Evolutionary conservation across 2,329 filamentous ascomycete genomes (phyloP), one percentile per base, ranked within the genome.

Genomic region (Aspergillus proliferans): DNA sequence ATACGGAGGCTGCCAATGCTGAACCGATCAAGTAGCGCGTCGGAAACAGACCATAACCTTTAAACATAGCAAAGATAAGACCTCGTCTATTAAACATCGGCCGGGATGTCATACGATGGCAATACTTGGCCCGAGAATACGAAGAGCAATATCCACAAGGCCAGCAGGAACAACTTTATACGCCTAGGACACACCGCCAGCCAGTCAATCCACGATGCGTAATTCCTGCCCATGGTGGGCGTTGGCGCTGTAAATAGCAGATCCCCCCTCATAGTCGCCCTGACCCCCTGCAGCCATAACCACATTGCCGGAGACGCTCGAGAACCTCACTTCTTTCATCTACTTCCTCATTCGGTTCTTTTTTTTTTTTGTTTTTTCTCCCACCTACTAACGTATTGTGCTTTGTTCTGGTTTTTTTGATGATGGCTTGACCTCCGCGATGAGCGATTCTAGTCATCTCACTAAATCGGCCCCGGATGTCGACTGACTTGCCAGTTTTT

Each of bases 211-310:
- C 18, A 19, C 18, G 38, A 40, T 40, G 38, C 19, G 38, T 40
- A 40, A 40, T 40, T 40, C 15, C 10, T 12, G 38, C 18, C 15
- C 15, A 40, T 18, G 10, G 38, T 40, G 30, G 22, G 28, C 30
- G 22, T 41, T 38, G 34, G 38, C 45, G 55, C 54, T 45, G 58
- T 63, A 63, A 63, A 63, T 63, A 63, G 38, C 38, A 40, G 18
- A 40, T 40, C 46, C 40, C 45, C 45, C 47, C 52, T 51, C 50
- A 40, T 40, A 40, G 18, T 19, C 38, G 38, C 38, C 38, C 38
- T 30, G 26, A 57, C 53, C 52, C 58, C 58, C 61, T 65, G 60
- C 58, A 64, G 58, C 57, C 58, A 63, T 62, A 64, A 62, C 64
- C 62, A 64, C 57, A 58, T 47, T 55, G 55, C 57, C 55, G 62